Percentiles rank a stretch among this genome's conserved stretches.
These are phyloP conservation scores for Magnusiomyces sp. DNA, from an alignment of 1,139 yeast genomes.

Conservation along the genomic window DNA sequence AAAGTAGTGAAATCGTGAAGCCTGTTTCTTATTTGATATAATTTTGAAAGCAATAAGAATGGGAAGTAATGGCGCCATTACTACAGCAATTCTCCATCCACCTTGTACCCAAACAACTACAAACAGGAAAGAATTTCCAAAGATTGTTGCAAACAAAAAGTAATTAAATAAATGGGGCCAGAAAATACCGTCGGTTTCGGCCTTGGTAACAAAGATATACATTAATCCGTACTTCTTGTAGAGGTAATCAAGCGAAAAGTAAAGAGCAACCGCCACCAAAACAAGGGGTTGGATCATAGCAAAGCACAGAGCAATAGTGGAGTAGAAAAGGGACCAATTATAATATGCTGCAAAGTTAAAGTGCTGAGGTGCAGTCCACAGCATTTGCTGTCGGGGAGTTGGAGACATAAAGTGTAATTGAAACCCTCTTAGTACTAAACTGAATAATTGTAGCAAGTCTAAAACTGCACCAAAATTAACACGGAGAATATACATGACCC, in stretches of 20 bases:
- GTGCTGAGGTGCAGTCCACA: slow-evolving; percentile 32
- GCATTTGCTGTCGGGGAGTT: slow-evolving; percentile 33
- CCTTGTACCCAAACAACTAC: slow-evolving; percentile 36
- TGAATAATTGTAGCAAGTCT: slow-evolving; percentile 30
- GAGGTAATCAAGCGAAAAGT: slow-evolving; percentile 29
- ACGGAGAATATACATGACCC: slow-evolving; percentile 36
- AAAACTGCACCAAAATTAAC: slow-evolving; percentile 29
- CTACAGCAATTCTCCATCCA: slow-evolving; percentile 30
- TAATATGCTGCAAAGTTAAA: slow-evolving; percentile 32
- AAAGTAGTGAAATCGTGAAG: slow-evolving; percentile 26
- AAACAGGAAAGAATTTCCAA: slow-evolving; percentile 33
- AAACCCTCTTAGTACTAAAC: slow-evolving; percentile 25
- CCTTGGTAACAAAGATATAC: slow-evolving; percentile 34
- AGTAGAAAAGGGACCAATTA: slow-evolving; percentile 32
- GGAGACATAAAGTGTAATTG: slow-evolving; percentile 27
- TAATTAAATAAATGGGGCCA: slow-evolving; percentile 35
- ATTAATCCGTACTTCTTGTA: slow-evolving; percentile 32
- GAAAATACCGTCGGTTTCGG: slow-evolving; percentile 34
- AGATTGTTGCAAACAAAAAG: slow-evolving; percentile 29
- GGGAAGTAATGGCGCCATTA: slow-evolving; percentile 28
- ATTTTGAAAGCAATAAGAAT: slow-evolving; percentile 29
- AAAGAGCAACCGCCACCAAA: slow-evolving; percentile 30
- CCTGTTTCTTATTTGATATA: slow-evolving; percentile 14
- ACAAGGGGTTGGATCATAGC: slow-evolving; percentile 36
- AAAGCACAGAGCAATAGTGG: slow-evolving; percentile 34